Base-by-base conservation (phyloP, 441 rosid species). In the Metrosideros polymorpha region DNA sequence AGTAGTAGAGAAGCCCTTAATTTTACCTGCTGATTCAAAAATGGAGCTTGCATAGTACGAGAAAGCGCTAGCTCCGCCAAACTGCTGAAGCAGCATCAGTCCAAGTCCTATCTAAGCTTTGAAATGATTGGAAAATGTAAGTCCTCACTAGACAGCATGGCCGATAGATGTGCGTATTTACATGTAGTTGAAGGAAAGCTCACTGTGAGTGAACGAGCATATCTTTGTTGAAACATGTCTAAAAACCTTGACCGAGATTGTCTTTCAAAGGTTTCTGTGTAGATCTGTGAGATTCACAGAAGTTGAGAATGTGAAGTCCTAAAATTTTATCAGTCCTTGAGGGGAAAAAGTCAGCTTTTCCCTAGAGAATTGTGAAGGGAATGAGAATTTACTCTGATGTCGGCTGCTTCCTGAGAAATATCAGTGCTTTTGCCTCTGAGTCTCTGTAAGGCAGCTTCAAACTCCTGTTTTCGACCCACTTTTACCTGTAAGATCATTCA, bases 221-320 rank as follows among this genome's bases (percentile, higher is more conserved):
- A 94, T 92, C 87, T 91, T 51, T 89, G 87, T 49, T 92, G 94
- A 77, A 95, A 92, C 85, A 95, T 82, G 43, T 92, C 92, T 27
- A 86, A 53, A 82, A 91, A n/a, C 47, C 92, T 42, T 77, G 85
- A 92, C 82, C 88, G 88, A 27, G 92, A 88, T 42, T 61, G 87
- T 75, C 84, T 82, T 45, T 89, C 71, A 47, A 92, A 83, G 43
- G 83, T 47, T 45, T 89, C 89, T 85, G 89, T 93, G 61, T 92
- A 91, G 8, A 87, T 91, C 96, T 95, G 90, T 25, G 79, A 25
- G 85, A 84, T 35, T 66, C 53, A 85, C 1, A 2, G 18, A 84
- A 85, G 32, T 30, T 30, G 24, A 19, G 42, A 85, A n/a, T 43
- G 79, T 3, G 47, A 71, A 71, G 30, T 63, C 42, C 56, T 66